Evolutionary conservation across 768 basidiomycete species (phyloP), one percentile per base, ranked within the genome.

Genomic region (Suillus ampliporus): DNA sequence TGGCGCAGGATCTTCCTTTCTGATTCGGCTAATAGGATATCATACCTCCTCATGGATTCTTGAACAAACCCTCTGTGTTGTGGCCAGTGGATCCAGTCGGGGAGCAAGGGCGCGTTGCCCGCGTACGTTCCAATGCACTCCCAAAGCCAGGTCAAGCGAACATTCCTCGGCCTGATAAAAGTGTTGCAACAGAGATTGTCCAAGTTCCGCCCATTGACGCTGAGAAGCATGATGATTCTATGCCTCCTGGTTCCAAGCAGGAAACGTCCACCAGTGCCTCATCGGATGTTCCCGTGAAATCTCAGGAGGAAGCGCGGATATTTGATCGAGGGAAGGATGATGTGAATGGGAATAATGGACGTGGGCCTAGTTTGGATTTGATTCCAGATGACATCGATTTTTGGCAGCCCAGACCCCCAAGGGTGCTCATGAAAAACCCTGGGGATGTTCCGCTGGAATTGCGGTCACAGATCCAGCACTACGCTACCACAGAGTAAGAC

Each of bases 391-490:
- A 70, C 9, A 50, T 70, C 31, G 69, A 84, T 26, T 66, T 73
- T 26, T 83, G 80, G 81, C 82, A 86, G 65, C 84, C 85, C 0
- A 83, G 80, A 64, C 85, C 86, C 3, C 84, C 85, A 1, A 85
- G 85, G 68, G 82, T 86, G 3, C 73, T 85, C 28, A 86, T 85
- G 83, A 74, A 82, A 19, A 73, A 84, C 68, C 76, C 81, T 0
- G 66, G 79, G 17, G 75, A 73, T 6, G 68, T 72, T 0, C 83
- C 85, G 1, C 68, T 86, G 57, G 84, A 86, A 65, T 63, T 86
- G 31, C 79, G 76, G 21, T 81, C 86, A 2, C 90, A 91, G 68
- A 92, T 93, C 17, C 92, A 94, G 74, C 78, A 91, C 15, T 92
- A 93, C 71, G 89, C 89, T 5, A 85, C 87, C 2, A 92, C 87